Base-by-base conservation (phyloP, 2,329 filamentous ascomycete species). In the Fusarium bulbicola region DNA sequence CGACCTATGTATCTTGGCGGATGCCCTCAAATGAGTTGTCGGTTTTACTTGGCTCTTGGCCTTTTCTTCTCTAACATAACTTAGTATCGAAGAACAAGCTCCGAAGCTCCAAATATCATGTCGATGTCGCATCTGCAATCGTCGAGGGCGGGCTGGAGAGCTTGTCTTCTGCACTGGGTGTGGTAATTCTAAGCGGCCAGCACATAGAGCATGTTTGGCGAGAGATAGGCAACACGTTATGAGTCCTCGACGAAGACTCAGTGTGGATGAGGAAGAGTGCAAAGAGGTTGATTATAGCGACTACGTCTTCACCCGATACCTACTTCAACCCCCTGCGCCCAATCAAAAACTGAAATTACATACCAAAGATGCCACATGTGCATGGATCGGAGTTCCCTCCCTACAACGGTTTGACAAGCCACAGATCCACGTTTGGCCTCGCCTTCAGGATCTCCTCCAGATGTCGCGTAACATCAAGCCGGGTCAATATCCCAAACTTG, bases 401-500 rank as follows among this genome's bases (percentile, higher is more conserved):
- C 14, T 47, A 4, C 66, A 65, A 3, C 14, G 40, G 1, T 39
- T 32, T 13, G 30, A 58, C 0, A 37, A 18, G 2, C 61, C 66
- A 16, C 61, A 68, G 26, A 50, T 68, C 11, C 59, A 63, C 7
- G n/a, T 70, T n/a, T 67, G 53, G 52, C 43, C 52, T n/a, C 53
- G 67, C 5, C 30, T 70, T 24, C 40, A 60, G 5, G 26, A 45
- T 12, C 30, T 70, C 0, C 20, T 67, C 1, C 52, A 58, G 4
- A 40, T 34, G 37, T 46, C 43, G 0, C 37, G 34, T 30, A 30
- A n/a, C 4, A 1, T 1, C 10, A 20, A 7, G 21, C 52, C 24
- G 4, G 53, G 37, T 20, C 67, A 65, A 6, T 70, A 61, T n/a
- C 70, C 70, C 3, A 73, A 65, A 5, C 15, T 73, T 26, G 57